phyloP scores from a whole-genome alignment of 169 alveolate species.

The Eimeria sp. region DNA sequence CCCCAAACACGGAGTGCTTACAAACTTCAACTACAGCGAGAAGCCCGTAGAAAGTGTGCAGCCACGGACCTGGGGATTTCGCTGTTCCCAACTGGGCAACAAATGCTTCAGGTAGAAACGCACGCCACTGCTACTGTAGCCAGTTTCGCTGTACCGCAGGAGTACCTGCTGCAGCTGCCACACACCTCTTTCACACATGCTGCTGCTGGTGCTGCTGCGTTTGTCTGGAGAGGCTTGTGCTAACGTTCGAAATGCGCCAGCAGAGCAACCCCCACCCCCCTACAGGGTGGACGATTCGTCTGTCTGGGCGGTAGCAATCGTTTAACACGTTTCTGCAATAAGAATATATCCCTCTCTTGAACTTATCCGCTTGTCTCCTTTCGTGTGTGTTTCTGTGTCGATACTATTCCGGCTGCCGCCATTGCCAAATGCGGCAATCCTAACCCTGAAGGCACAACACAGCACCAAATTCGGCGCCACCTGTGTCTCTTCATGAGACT shows the following conservation, averaged over 20 bases:
- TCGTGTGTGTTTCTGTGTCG: not conserved
- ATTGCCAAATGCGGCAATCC: not conserved
- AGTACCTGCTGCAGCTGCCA: conserved; percentile 84
- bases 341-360: not conserved
- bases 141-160: conserved; percentile 84
- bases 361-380: not conserved
- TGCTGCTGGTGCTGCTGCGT: conserved; percentile 28
- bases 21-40: not conserved
- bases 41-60: not conserved
- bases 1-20: not conserved
- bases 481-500: not conserved
- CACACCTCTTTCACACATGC: conserved; percentile 81
- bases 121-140: conserved; percentile 83
- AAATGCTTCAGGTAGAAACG: conserved; percentile 83
- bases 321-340: not conserved
- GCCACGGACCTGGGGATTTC: conserved; percentile 82
- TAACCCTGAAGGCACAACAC: not conserved
- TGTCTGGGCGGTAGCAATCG: not conserved
- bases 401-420: not conserved
- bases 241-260: not conserved
- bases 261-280: not conserved
- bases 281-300: not conserved
- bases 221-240: not conserved
- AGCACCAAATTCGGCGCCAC: not conserved
- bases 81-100: conserved; percentile 79